Base-by-base conservation (phyloP, 371 early-diverging fungal species). In the Apophysomyces sp. region DNA sequence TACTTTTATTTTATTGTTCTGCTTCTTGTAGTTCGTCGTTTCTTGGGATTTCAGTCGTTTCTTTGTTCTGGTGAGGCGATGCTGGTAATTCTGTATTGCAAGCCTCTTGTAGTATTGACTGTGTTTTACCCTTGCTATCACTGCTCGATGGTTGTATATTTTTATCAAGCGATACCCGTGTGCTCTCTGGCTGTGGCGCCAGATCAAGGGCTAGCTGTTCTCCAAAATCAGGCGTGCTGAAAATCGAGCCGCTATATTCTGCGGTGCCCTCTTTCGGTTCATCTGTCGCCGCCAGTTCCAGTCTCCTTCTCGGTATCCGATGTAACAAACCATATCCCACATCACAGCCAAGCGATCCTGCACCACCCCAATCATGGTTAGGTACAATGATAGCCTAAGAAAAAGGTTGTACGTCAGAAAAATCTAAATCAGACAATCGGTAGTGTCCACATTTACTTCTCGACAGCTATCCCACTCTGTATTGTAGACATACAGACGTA, bases 351-450 rank as follows among this genome's bases (percentile, higher is more conserved):
- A 89, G 60, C 5, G 84, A 77, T 1, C 89, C 89, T 57, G 80
- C 75, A 21, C 89, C 89, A 37, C 89, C 89, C 89, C 89, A 89
- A 58, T 85, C 87, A 59, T 82, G 78, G 64, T 86, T 86, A 15
- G 89, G 88, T 28, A 86, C 75, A 62, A 89, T 87, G 28, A 86
- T 83, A 51, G 84, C 85, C 81, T 79, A 39, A 16, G 15, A 16
- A n/a, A n/a, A n/a, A n/a, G n/a, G n/a, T n/a, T 41, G 3, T 15
- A 64, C 1, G 24, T 31, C 13, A 29, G 49, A 26, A n/a, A n/a
- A 11, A 21, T 32, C 18, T 21, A 7, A 52, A 29, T 2, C 31
- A 39, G 3, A 21, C 18, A 9, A 6, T 60, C 16, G 21, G 12
- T 3, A 2, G 16, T 30, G 8, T 53, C 1, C 4, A 28, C 28